Evolutionary conservation across 306 rosid species (phyloP).

Genomic region (Luffa aegyptiaca): DNA sequence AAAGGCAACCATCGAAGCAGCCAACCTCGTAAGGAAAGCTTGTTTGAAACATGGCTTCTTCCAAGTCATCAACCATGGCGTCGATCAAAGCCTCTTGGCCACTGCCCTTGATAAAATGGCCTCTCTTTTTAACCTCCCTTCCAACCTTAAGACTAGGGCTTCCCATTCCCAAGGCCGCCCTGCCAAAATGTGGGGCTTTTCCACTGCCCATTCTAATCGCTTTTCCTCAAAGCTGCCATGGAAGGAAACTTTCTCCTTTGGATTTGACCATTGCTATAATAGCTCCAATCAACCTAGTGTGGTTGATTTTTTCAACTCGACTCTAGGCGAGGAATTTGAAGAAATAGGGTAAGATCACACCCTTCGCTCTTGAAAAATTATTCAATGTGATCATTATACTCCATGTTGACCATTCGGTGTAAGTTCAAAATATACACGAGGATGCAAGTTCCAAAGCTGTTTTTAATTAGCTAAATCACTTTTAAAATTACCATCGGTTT

Average conservation of each 20-base stretch:
- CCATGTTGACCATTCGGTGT: too few relatives aligned
- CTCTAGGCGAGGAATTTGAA: not conserved
- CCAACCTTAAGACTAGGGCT: conserved; percentile 18
- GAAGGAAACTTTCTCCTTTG: conserved; percentile 79
- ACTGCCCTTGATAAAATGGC: conserved; percentile 31
- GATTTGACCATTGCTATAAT: not conserved
- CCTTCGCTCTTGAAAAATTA: not conserved
- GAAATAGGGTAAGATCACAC: conserved; percentile 6
- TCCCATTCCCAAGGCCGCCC: conserved; percentile 12
- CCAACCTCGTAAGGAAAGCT: conserved; percentile 28
- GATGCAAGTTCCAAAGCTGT: too few relatives aligned
- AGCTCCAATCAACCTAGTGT: not conserved
- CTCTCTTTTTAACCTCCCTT: conserved; percentile 48
- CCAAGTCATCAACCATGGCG: conserved; percentile 62
- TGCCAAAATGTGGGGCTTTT: conserved; percentile 40
- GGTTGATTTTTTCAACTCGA: not conserved
- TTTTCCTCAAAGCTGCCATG: conserved; percentile 60
- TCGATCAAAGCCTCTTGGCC: conserved; percentile 28
- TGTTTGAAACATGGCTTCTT: conserved; percentile 64
- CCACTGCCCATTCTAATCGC: conserved; percentile 64
- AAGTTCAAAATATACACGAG: too few relatives aligned
- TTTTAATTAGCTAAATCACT: too few relatives aligned
- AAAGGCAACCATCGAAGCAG: conserved; percentile 26
- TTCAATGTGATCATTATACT: too few relatives aligned
- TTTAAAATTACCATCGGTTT: too few relatives aligned